Evolutionary conservation across 164 flowering plant species (phyloP), one percentile per base, ranked within the genome.

Genomic region (Berberis vulgaris): DNA sequence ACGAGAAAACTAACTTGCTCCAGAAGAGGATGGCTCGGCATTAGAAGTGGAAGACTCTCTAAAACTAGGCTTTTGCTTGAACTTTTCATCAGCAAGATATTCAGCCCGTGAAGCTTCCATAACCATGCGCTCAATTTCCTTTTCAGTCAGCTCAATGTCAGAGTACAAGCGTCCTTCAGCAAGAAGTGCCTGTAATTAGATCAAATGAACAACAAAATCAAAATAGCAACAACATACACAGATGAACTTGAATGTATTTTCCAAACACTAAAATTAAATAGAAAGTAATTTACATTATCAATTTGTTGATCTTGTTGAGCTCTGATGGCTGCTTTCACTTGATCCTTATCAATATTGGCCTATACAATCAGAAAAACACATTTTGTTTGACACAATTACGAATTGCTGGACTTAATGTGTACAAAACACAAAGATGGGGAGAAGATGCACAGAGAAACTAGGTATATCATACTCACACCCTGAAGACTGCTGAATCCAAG

Each of bases 271-370:
- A 65, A 61, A 6, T 13, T 1, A 63, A 57, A 64, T 26, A 26
- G 26, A 26, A 26, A 26, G 26, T 26, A 26, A 26, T 26, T 79
- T 73, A 68, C 99, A 74, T 95, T 91, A 69, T 95, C 96, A 70
- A 95, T 85, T 74, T 95, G 99, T 65, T 88, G 98, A 59, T 91
- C 98, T 69, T 91, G 99, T 67, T 95, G 99, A 72, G 98, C 98
- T 81, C 77, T 92, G 26, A 95, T 89, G 57, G 98, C 99, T 59
- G 96, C 99, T 79, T 91, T 91, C n/a, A 95, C 84, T 73, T 89
- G 88, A 78, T 89, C 97, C 77, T 70, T 86, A 69, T 86, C 94
- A 63, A 84, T 74, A 64, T 89, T 82, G 63, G 80, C 63, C 99
- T 95, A 78, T 55, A 71, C 13, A 65, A n/a, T 49, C 39, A 11